Percentiles rank a stretch among this genome's conserved stretches.
Evolutionary conservation across 2,329 filamentous ascomycete species (phyloP).

Genomic region (Lachnellula hyalina): DNA sequence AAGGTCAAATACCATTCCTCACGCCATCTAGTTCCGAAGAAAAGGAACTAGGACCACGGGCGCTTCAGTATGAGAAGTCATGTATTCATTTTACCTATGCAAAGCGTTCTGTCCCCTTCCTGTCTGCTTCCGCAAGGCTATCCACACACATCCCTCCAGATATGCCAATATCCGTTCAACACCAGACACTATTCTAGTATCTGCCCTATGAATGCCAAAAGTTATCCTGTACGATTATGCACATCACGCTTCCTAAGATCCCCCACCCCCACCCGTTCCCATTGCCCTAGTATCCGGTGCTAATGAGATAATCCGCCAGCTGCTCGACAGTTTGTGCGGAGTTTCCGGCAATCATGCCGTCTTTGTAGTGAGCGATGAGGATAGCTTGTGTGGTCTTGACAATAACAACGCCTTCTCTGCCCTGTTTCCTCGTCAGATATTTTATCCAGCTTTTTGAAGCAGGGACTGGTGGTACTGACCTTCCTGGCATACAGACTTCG

Average conservation of each 20-base stretch:
- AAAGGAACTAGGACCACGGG: neutral
- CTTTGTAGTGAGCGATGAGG: conserved; percentile 80
- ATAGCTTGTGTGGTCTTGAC: conserved; percentile 86
- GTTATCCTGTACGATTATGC: conserved; percentile 13
- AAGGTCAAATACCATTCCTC: too few species aligned
- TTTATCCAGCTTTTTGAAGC: neutral
- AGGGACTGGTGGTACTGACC: conserved; percentile 45
- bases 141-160: conserved; percentile 11
- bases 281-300: conserved; percentile 55
- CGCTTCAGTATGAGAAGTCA: conserved; percentile 7
- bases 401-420: conserved; percentile 73
- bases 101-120: conserved; percentile 12
- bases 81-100: conserved; percentile 26
- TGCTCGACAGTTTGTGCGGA: conserved; percentile 74
- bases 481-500: conserved; percentile 80
- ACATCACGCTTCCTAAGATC: conserved; percentile 7
- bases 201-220: conserved; percentile 20
- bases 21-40: neutral
- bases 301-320: conserved; percentile 82
- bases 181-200: conserved; percentile 28
- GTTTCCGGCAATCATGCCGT: conserved; percentile 66
- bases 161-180: conserved; percentile 9
- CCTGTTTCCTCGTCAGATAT: conserved; percentile 40
- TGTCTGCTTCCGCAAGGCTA: conserved; percentile 19
- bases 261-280: conserved; percentile 1